phyloP scores from a whole-genome alignment of 2,329 filamentous ascomycete species.

The Erysiphe pulchra region DNA sequence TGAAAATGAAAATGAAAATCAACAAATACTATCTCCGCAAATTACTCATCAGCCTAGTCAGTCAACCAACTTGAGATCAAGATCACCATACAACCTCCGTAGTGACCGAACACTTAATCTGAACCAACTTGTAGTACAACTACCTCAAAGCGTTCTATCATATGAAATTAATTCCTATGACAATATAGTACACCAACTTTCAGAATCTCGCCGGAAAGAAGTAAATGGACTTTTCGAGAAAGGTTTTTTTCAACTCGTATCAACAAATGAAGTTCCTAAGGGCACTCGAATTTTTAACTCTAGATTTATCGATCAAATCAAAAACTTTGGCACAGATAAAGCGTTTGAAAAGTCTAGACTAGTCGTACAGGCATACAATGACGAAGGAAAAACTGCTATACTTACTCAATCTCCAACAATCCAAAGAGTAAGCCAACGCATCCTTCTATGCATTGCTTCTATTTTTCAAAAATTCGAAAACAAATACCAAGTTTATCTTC shows the following conservation, averaged over 20 bases:
- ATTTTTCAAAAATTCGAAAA: not conserved
- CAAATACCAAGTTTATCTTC: not conserved
- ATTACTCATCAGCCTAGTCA: not conserved
- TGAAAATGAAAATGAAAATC: not conserved
- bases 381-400: conserved; percentile 1
- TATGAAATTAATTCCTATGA: no score
- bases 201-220: not conserved
- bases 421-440: conserved; percentile 1
- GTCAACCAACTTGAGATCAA: no score
- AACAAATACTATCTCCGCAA: not conserved
- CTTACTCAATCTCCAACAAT: conserved; percentile 2
- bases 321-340: not conserved
- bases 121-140: no score
- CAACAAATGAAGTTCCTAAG: not conserved
- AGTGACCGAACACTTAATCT: no score
- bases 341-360: conserved; percentile 1
- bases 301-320: not conserved
- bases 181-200: not conserved
- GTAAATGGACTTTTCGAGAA: not conserved
- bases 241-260: not conserved
- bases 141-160: no score
- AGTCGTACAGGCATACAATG: conserved; percentile 2
- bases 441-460: not conserved
- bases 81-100: no score
- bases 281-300: not conserved